These are phyloP conservation scores for Cymodocea nodosa DNA, from an alignment of 116 monocot genomes.

Conservation along the genomic window DNA sequence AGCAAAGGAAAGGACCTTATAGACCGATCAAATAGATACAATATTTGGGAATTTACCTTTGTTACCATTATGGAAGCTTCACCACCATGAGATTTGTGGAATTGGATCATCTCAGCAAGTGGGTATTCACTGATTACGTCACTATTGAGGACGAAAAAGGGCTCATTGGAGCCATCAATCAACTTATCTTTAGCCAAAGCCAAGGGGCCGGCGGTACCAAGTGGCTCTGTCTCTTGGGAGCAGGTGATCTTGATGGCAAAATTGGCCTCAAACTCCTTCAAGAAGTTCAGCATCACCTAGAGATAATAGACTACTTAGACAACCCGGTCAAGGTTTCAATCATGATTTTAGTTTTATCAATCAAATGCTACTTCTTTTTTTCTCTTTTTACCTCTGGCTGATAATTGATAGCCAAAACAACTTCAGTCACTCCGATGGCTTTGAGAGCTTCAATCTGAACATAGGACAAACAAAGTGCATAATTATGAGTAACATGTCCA, in stretches of 20 bases:
- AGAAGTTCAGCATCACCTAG: too few species aligned
- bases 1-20: too few species aligned
- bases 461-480: too few species aligned
- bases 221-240: too few species aligned
- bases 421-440: slow-evolving; percentile 67
- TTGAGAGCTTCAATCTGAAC: slow-evolving; percentile 67
- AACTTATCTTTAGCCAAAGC: slow-evolving; percentile 53
- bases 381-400: slow-evolving; percentile 48
- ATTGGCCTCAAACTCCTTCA: too few species aligned
- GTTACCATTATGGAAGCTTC: slow-evolving; percentile 69
- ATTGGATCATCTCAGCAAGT: slow-evolving; percentile 41
- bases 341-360: slow-evolving; percentile 39
- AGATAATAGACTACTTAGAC: slow-evolving; percentile 5
- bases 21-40: too few species aligned
- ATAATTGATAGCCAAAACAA: slow-evolving; percentile 68
- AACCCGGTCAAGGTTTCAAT: slow-evolving; percentile 36
- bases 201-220: slow-evolving; percentile 8
- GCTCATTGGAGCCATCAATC: slow-evolving; percentile 37
- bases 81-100: slow-evolving; percentile 49
- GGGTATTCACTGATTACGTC: slow-evolving; percentile 70
- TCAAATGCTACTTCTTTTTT: not conserved
- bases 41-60: slow-evolving; percentile 10
- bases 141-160: slow-evolving; percentile 78
- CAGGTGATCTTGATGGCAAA: too few species aligned
- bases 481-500: too few species aligned